phyloP scores from a whole-genome alignment of 306 rosid species.

The Pyrus bretschneideri region DNA sequence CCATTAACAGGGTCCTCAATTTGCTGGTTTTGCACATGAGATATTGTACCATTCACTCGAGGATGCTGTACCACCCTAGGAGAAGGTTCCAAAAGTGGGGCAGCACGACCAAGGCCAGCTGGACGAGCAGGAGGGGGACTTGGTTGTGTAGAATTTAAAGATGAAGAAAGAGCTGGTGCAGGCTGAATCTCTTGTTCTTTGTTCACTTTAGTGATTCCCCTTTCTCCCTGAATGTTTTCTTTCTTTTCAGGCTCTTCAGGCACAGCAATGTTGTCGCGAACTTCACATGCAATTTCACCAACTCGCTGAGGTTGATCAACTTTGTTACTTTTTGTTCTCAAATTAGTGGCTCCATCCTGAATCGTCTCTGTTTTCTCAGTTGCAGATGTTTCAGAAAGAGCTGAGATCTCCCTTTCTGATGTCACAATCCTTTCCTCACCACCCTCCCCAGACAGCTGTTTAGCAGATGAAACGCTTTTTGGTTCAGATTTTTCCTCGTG shows the following conservation, averaged over 20 bases:
- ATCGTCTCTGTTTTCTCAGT: constrained; percentile 22
- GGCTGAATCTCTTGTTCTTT: constrained; percentile 28
- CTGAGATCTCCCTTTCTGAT: constrained; percentile 6
- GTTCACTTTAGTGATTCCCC: constrained; percentile 26
- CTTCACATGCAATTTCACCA: constrained; percentile 24
- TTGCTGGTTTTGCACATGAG: constrained; percentile 59
- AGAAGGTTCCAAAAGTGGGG: constrained; percentile 72
- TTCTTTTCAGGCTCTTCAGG: constrained; percentile 33
- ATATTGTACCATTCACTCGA: constrained; percentile 60
- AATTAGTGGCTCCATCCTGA: constrained; percentile 23
- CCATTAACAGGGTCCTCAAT: constrained; percentile 65
- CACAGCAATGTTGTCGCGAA: constrained; percentile 19
- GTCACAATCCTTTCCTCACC: constrained; percentile 13
- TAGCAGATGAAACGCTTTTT: constrained; percentile 25
- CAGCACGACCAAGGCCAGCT: constrained; percentile 86
- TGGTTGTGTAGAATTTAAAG: constrained; percentile 41
- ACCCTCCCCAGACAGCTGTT: constrained; percentile 5
- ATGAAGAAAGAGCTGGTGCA: constrained; percentile 29
- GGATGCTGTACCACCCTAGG: constrained; percentile 68
- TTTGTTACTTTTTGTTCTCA: constrained; percentile 12
- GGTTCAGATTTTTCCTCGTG: constrained; percentile 19
- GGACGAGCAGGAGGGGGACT: constrained; percentile 58
- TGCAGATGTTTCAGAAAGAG: constrained; percentile 17
- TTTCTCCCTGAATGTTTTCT: constrained; percentile 30
- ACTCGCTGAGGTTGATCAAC: constrained; percentile 24